These are phyloP conservation scores for Aspergillus olivimuriae DNA, from an alignment of 495 filamentous ascomycete genomes.

Conservation along the genomic window DNA sequence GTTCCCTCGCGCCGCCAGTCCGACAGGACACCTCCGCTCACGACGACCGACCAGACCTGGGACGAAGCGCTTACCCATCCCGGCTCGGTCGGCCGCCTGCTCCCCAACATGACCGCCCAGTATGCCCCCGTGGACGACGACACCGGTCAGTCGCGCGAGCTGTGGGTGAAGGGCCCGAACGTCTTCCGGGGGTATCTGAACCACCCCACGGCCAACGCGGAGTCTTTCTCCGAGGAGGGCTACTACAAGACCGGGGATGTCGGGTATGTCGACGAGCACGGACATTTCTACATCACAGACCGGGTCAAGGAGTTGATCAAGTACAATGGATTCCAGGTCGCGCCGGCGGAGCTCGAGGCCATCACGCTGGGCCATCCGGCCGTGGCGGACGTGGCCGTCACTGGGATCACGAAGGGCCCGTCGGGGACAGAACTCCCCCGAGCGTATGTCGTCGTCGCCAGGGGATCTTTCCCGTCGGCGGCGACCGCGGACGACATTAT, in stretches of 20 bases:
- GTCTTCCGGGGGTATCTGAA: conserved; percentile 58
- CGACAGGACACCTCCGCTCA: no score
- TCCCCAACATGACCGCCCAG: conserved; percentile 67
- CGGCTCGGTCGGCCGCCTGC: conserved; percentile 65
- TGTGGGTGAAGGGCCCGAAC: conserved; percentile 47
- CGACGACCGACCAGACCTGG: conserved; percentile 43
- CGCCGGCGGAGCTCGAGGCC: conserved; percentile 25
- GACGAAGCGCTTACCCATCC: conserved; percentile 53
- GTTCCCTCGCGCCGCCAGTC: neutral
- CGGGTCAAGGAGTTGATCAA: conserved; percentile 34
- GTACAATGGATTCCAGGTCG: conserved; percentile 33
- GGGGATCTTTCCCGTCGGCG: conserved; percentile 14
- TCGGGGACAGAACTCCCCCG: conserved; percentile 67
- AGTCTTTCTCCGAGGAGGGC: conserved; percentile 34
- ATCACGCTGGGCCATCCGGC: conserved; percentile 18
- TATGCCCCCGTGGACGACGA: conserved; percentile 50
- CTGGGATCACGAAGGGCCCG: conserved; percentile 45
- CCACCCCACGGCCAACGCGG: conserved; percentile 12
- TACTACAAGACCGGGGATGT: conserved; percentile 53
- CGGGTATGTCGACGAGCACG: conserved; percentile 37
- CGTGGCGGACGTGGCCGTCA: conserved; percentile 21
- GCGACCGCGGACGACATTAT: conserved; percentile 48
- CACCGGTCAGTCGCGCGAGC: conserved; percentile 39
- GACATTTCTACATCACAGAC: conserved; percentile 27
- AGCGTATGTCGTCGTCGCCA: conserved; percentile 60